A percentile compares a stretch with the other conserved stretches of the same genome.
phyloP scores from a whole-genome alignment of 2,329 filamentous ascomycete genomes.

The Aspergillus calidoustus region DNA sequence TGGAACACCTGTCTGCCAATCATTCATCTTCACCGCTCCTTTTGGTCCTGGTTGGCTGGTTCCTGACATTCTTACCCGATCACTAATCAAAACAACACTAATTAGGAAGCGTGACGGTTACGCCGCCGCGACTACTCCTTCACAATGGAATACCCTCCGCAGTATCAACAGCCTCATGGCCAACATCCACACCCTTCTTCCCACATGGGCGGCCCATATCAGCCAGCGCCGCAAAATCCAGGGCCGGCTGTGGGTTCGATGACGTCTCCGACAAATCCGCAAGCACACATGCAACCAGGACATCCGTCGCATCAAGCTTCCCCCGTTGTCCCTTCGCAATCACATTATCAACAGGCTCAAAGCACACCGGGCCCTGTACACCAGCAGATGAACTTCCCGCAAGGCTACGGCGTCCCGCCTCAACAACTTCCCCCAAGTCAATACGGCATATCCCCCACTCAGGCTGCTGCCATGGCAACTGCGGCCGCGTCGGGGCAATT shows the following conservation, averaged over 20 bases:
- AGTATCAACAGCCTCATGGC: constrained; percentile 66
- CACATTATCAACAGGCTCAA: constrained; percentile 67
- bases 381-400: constrained; percentile 79
- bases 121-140: constrained; percentile 26
- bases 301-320: constrained; percentile 71
- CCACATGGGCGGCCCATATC: constrained; percentile 65
- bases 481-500: constrained; percentile 88
- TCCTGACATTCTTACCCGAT: constrained; percentile 21
- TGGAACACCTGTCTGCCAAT: constrained; percentile 25
- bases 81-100: constrained; percentile 25
- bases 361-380: constrained; percentile 64
- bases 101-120: constrained; percentile 31
- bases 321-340: constrained; percentile 78
- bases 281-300: constrained; percentile 65
- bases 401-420: constrained; percentile 73
- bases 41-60: constrained; percentile 27
- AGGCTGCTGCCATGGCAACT: constrained; percentile 92
- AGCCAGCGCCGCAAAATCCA: constrained; percentile 60
- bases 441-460: constrained; percentile 80
- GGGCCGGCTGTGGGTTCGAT: constrained; percentile 57
- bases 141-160: constrained; percentile 78
- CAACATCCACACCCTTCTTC: constrained; percentile 66
- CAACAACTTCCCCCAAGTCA: constrained; percentile 72
- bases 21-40: constrained; percentile 21
- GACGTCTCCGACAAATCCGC: constrained; percentile 73